Evolutionary conservation across 2,329 filamentous ascomycete species (phyloP), one percentile per base, ranked within the genome.

Genomic region (Capronia americana): DNA sequence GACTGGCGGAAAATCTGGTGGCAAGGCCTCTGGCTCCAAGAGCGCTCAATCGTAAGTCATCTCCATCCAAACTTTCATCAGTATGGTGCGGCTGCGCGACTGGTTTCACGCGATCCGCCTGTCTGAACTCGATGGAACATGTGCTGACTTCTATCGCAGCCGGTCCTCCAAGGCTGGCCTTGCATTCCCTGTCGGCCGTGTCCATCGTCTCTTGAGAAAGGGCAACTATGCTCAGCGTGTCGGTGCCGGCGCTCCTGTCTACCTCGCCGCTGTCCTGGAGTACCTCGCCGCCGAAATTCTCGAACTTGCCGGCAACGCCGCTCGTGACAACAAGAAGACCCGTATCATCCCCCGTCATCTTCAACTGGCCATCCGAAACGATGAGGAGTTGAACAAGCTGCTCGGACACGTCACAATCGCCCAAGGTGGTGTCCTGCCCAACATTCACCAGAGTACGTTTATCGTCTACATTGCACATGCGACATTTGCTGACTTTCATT

Each of bases 291-390:
- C 95, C 73, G 95, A 99, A 86, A 97, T 99, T 76, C 93, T 99
- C 78, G 95, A 99, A 85, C 85, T 99, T 84, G 95, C 95, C 81
- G 95, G 95, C 76, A 99, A 99, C 83, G 95, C 95, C 77, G 95
- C 95, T 72, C 94, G 95, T 76, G 95, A 99, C 86, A 97, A 98
- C 90, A 99, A 99, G 92, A 98, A 98, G 91, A 99, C 94, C 73
- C 93, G 95, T 91, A 99, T 99, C 85, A 99, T 98, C 69, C 95
- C 95, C 73, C 93, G 95, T 83, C 95, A 99, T 84, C 89, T 99
- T 56, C 95, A 99, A 86, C 92, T 99, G 75, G 95, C 95, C 83
- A 99, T 99, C 86, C 90, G 95, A 79, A 97, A 97, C 85, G 94
- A 98, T 82, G 94, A 98, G 88, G 95, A 99, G 85, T 83, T 98